Base-by-base conservation (phyloP, 345 rosid species). In the Eucalyptus cladocalyx region DNA sequence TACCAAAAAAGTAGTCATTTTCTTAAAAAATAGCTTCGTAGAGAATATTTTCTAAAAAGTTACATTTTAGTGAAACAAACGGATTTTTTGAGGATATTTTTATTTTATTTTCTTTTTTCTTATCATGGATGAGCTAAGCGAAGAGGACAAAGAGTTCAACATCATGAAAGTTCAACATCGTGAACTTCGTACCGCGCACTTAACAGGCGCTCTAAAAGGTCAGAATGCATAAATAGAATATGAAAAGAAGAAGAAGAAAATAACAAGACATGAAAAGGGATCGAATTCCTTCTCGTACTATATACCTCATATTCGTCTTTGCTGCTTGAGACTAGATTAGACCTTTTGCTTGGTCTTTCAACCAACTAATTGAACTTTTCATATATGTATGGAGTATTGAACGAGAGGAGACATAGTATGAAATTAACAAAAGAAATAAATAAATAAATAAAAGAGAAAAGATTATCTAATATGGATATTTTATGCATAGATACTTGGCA, bases 371-470 rank as follows among this genome's bases (percentile, higher is more conserved):
- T 4, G 80, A 32, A 67, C 80, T 18, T 5, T 67, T 16, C 21
- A n/a, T 65, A n/a, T 7, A 65, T n/a, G 21, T 16, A 65, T n/a
- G 34, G 18, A 13, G 69, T 62, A 62, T 62, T 58, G 65, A 58
- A 24, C n/a, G 3, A 24, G 65, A 58, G 65, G 65, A 58, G 65
- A 26, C 15, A 4, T 11, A 26, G 15, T 11, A 58, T 58, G n/a
- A 58, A 58, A 58, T 58, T 14, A 58, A 58, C 19, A n/a, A 16
- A 67, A n/a, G 37, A 67, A 67, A n/a, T 7, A 1, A n/a, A 65
- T 14, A 16, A 54, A 21, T 0, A 1, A 56, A 21, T 0, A 58
- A 0, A 23, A 26, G 7, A 12, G 8, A 12, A 60, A 62, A 67
- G 40, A n/a, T n/a, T 4, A n/a, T 67, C 21, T n/a, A 67, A 32